Conservation (phyloP, 345 rosid species). For the Anastatica hierochuntica region DNA sequence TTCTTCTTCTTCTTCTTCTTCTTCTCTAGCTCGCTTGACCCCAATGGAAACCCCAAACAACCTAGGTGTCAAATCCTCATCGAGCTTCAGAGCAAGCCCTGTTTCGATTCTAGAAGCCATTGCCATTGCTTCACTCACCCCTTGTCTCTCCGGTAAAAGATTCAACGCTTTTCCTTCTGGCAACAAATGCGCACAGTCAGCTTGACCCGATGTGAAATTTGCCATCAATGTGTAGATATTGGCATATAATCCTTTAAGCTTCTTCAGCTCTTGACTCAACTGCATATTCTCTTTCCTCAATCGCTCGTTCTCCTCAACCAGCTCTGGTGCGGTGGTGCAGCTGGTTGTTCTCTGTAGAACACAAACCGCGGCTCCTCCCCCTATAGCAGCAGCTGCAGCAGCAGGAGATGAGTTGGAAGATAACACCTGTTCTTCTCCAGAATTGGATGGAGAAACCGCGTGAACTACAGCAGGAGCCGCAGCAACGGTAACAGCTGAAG, state of each 20-base stretch:
- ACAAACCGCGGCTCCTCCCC: background rate
- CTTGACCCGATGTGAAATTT: constrained; percentile 39
- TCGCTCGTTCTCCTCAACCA: constrained; percentile 72
- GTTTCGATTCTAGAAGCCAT: background rate
- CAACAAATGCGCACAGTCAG: constrained; percentile 21
- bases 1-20: constrained; percentile 31
- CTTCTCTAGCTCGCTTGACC: constrained; percentile 51
- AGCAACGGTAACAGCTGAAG: too few species aligned
- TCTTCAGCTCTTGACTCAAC: constrained; percentile 58
- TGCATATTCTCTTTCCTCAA: constrained; percentile 59
- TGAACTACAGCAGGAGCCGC: too few species aligned
- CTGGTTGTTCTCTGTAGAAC: constrained; percentile 45
- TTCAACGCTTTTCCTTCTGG: constrained; percentile 36
- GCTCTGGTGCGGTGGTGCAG: constrained; percentile 63
- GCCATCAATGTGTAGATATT: constrained; percentile 55
- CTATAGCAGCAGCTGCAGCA: constrained; percentile 9
- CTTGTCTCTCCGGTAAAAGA: constrained; percentile 30
- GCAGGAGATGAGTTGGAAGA: constrained; percentile 64
- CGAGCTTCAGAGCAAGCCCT: constrained; percentile 15
- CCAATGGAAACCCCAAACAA: constrained; percentile 87
- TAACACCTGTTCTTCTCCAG: too few species aligned
- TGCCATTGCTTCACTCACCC: constrained; percentile 16
- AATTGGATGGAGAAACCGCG: too few species aligned
- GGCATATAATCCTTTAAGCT: constrained; percentile 53
- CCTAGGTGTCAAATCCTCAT: constrained; percentile 40